A percentile compares a stretch with the other conserved stretches of the same genome.
Evolutionary conservation across 164 flowering plant species (phyloP).

Genomic region (Stephania yunnanensis): DNA sequence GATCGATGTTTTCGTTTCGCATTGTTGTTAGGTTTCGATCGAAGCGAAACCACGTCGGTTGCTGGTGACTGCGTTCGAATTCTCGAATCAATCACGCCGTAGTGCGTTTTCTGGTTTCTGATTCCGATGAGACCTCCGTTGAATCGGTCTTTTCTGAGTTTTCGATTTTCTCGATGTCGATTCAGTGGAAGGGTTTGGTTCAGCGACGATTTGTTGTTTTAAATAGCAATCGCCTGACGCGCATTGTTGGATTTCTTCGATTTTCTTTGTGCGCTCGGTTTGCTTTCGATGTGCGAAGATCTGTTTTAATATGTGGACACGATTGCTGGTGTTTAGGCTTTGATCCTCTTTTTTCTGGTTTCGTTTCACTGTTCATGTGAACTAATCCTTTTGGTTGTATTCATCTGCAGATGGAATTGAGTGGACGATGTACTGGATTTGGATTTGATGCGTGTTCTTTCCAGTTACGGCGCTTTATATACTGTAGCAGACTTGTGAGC

Average conservation of each 20-base stretch:
- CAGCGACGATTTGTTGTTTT: neutral
- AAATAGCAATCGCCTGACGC: neutral
- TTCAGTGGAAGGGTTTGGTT: neutral
- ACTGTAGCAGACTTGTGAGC: neutral
- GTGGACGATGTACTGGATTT: neutral
- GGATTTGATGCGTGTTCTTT: neutral
- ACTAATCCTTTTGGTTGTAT: neutral
- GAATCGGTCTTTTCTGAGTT: neutral
- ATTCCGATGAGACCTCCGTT: neutral
- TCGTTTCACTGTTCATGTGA: neutral
- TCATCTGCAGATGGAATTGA: neutral
- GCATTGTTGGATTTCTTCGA: neutral
- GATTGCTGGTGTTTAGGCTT: neutral
- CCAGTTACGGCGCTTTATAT: neutral
- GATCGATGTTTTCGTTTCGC: neutral
- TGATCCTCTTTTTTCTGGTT: neutral
- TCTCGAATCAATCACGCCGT: neutral
- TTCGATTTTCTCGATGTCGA: neutral
- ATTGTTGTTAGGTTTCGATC: neutral
- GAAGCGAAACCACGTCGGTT: neutral
- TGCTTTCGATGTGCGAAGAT: neutral
- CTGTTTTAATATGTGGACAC: neutral
- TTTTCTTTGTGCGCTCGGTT: neutral
- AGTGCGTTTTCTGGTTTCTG: neutral
- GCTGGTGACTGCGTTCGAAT: slow-evolving; percentile 8